Base-by-base conservation (phyloP, 441 rosid species). In the Aleurites moluccanus region DNA sequence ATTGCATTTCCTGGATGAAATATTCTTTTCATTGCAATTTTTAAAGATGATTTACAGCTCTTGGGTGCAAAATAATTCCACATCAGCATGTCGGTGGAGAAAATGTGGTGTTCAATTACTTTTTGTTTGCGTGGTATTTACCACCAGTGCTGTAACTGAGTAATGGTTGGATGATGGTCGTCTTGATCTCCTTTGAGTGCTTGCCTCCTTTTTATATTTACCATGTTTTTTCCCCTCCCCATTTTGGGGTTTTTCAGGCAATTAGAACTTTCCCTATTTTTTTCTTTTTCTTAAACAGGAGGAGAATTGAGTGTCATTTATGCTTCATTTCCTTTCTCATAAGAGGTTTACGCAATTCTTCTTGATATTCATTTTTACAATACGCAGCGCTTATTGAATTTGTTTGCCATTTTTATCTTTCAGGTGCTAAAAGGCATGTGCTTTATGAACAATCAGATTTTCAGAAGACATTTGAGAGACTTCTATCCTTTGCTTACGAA, bases 351-450 rank as follows among this genome's bases (percentile, higher is more conserved):
- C 76, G 18, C 33, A 28, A 9, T 73, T 16, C 40, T n/a, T 60
- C 14, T 10, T 3, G 56, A 4, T 15, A 15, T 49, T 27, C 1
- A 25, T 71, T 6, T 73, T 16, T 25, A 13, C 7, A 16, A 16
- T 55, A 44, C 27, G 25, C 25, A 23, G 61, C 21, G 56, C 27
- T 47, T 28, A 14, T 27, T n/a, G 14, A n/a, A 30, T 35, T 53
- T 35, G 10, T 69, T 47, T 21, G 30, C 6, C 4, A 3, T 69
- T 14, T 53, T 77, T 40, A 73, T 73, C 44, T 87, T 83, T 77
- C 88, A 96, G 99, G 99, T 94, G 78, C 91, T 94, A 60, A 90
- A 88, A 81, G 92, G 96, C 83, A 96, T 96, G 99, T 94, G 93
- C 85, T 91, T 73, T 68, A 94, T 96, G 98, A 89, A 89, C 87